Evolutionary conservation across 331 rosid genomes (phyloP).

Genomic region (Quercus phellos): DNA sequence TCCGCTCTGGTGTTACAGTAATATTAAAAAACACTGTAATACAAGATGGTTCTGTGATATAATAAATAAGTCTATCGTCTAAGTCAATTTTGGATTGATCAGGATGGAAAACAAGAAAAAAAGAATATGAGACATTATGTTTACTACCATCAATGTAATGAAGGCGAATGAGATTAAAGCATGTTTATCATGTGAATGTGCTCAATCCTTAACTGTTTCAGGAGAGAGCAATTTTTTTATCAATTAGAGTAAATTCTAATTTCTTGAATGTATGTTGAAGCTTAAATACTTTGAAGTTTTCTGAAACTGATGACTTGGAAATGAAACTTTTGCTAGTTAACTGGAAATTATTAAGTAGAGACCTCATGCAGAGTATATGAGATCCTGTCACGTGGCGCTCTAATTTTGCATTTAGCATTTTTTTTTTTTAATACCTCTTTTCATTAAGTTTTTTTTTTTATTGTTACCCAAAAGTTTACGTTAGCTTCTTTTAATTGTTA

Average conservation of each 20-base stretch:
- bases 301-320: too few species aligned
- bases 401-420: too few species aligned
- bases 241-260: too few species aligned
- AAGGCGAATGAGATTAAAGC: constrained; percentile 8
- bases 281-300: too few species aligned
- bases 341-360: too few species aligned
- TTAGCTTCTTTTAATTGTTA: too few species aligned
- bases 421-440: too few species aligned
- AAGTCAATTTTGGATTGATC: constrained; percentile 15
- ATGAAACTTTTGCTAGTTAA: too few species aligned
- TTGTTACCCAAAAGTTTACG: too few species aligned
- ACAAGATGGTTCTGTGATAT: constrained; percentile 51
- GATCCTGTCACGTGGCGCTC: fast-evolving
- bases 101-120: constrained; percentile 22
- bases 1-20: constrained; percentile 66
- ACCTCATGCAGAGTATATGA: fast-evolving
- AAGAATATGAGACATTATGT: neutral
- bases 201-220: neutral
- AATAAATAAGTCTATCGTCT: constrained; percentile 3
- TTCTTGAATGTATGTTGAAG: too few species aligned
- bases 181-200: neutral
- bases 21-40: constrained; percentile 61
- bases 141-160: neutral
- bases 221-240: too few species aligned
- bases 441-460: too few species aligned